Evolutionary conservation across 805 yeast genomes (phyloP).

Genomic region (Blastobotrys mokoenaii): DNA sequence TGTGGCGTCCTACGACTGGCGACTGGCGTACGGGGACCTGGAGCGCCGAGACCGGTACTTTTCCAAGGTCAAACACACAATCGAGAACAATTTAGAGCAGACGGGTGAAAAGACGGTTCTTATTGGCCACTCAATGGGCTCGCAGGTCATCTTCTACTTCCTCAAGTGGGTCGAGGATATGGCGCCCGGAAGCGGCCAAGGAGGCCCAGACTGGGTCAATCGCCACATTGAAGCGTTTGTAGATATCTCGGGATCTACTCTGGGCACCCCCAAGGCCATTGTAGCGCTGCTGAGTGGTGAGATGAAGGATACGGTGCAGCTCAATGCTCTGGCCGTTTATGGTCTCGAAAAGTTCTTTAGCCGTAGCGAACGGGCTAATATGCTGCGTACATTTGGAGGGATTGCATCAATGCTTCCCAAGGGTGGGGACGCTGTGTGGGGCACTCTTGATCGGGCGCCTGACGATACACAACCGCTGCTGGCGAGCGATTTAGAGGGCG

Average conservation of each 20-base stretch:
- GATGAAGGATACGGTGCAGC: slow-evolving; percentile 94
- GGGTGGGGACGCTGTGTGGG: slow-evolving; percentile 92
- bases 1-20: slow-evolving; percentile 94
- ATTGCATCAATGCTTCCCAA: slow-evolving; percentile 93
- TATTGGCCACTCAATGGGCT: slow-evolving; percentile 94
- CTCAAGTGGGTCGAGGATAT: slow-evolving; percentile 94
- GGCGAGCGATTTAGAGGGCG: slow-evolving; percentile 17
- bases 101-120: slow-evolving; percentile 65
- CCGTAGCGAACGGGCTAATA: slow-evolving; percentile 76
- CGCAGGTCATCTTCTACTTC: slow-evolving; percentile 81
- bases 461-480: slow-evolving; percentile 43
- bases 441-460: slow-evolving; percentile 56
- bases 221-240: slow-evolving; percentile 72
- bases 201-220: slow-evolving; percentile 86
- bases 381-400: slow-evolving; percentile 88
- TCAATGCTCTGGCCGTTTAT: slow-evolving; percentile 85
- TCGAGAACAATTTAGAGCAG: slow-evolving; percentile 49
- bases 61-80: slow-evolving; percentile 59
- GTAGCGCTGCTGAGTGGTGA: slow-evolving; percentile 94
- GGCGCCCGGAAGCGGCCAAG: slow-evolving; percentile 83
- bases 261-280: slow-evolving; percentile 92
- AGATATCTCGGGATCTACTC: slow-evolving; percentile 79
- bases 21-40: slow-evolving; percentile 80
- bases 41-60: slow-evolving; percentile 86
- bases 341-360: slow-evolving; percentile 93